Conservation (phyloP, 257 asterid species). For the Scutellaria galericulata region DNA sequence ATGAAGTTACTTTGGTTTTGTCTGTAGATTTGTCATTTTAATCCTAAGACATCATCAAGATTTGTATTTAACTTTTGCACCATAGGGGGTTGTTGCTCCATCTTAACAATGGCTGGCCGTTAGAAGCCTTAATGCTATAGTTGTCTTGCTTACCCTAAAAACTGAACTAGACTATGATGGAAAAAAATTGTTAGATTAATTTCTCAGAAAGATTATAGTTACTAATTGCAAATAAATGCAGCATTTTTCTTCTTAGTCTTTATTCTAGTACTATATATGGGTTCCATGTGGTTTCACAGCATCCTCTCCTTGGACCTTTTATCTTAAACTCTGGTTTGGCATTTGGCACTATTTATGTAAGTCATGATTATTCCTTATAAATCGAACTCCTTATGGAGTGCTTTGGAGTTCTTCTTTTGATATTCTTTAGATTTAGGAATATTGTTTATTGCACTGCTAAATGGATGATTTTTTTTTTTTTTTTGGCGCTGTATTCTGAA, state of each 20-base stretch:
- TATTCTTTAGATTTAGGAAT: neutral
- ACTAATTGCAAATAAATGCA: no score
- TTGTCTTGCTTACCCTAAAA: neutral
- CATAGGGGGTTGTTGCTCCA: conserved; percentile 12
- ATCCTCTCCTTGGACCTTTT: conserved; percentile 1
- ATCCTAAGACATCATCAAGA: neutral
- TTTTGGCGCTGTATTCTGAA: neutral
- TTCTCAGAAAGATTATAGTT: conserved; percentile 6
- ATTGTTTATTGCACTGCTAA: conserved; percentile 6
- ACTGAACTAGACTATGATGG: conserved; percentile 15
- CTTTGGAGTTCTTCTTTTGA: conserved; percentile 11
- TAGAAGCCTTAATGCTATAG: neutral
- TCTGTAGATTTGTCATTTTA: conserved; percentile 1
- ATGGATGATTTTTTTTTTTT: conserved; percentile 17
- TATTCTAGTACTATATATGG: neutral
- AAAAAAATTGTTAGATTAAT: neutral
- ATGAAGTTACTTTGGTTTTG: neutral
- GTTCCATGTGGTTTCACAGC: conserved; percentile 11
- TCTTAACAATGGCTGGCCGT: neutral
- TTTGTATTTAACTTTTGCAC: neutral
- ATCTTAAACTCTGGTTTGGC: conserved; percentile 1
- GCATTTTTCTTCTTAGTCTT: neutral
- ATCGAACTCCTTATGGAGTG: neutral
- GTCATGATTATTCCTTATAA: neutral
- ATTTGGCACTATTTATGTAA: neutral